A percentile compares a stretch with the other conserved stretches of the same genome.
Evolutionary conservation across 352 stramenopile species (phyloP).

Genomic region (Globisporangium nodosum): DNA sequence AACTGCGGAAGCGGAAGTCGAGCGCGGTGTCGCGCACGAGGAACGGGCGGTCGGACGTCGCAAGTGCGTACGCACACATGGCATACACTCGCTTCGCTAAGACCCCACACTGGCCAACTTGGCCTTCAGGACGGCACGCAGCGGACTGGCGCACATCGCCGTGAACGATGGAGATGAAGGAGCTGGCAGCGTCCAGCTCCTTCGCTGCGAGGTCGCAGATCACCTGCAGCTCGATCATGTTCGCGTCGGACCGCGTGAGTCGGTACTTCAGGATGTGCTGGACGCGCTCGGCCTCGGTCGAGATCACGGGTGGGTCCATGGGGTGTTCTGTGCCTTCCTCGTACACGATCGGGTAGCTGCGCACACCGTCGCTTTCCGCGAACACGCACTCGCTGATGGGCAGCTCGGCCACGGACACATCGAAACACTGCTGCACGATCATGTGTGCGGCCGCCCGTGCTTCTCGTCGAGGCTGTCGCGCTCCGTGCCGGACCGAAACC

Average conservation of each 20-base stretch:
- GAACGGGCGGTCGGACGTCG: conserved; percentile 23
- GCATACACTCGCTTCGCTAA: conserved; percentile 20
- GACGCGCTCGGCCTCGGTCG: conserved; percentile 24
- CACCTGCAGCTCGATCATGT: conserved; percentile 31
- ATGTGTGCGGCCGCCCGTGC: conserved; percentile 28
- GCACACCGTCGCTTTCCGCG: conserved; percentile 32
- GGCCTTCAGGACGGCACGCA: conserved; percentile 4
- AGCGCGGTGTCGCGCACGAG: conserved; percentile 38
- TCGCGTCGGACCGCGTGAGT: conserved; percentile 29
- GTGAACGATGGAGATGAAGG: conserved; percentile 33
- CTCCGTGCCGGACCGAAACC: neutral
- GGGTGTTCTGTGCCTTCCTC: conserved; percentile 29
- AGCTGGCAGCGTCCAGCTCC: conserved; percentile 30
- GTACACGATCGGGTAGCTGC: conserved; percentile 43
- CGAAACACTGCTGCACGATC: conserved; percentile 60
- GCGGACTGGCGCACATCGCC: conserved; percentile 24
- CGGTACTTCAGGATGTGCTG: conserved; percentile 8
- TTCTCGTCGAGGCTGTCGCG: neutral
- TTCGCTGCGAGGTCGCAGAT: conserved; percentile 49
- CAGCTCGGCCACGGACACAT: conserved; percentile 34
- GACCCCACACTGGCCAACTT: conserved; percentile 5
- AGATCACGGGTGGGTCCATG: conserved; percentile 12
- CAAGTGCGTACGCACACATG: conserved; percentile 35
- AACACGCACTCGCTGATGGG: conserved; percentile 35
- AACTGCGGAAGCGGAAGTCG: conserved; percentile 51